These are phyloP conservation scores for Bocquillonia castaneifolia DNA, from an alignment of 441 rosid genomes.

Conservation along the genomic window DNA sequence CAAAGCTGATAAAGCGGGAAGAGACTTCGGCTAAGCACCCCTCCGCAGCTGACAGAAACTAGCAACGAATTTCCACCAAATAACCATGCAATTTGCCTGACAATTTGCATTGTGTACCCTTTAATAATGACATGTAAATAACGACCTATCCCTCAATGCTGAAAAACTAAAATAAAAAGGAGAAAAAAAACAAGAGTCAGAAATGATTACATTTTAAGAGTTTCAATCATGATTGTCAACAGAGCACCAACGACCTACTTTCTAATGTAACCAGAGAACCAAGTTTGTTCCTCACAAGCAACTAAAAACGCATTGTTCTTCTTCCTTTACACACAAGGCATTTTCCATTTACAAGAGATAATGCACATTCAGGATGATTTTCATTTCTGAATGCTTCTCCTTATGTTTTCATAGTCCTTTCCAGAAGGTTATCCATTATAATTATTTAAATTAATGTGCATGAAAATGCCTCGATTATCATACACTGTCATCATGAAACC, in stretches of 20 bases:
- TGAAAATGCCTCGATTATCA: constrained; percentile 31
- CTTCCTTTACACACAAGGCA: constrained; percentile 45
- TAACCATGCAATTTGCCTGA: no score
- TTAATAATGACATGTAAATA: no score
- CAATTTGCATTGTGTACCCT: no score
- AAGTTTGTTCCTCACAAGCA: constrained; percentile 20
- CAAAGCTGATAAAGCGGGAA: no score
- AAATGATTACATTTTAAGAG: constrained; percentile 9
- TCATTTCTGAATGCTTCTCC: constrained; percentile 31
- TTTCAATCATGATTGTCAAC: constrained; percentile 4
- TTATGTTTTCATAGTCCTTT: constrained; percentile 27
- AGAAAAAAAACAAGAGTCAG: neutral
- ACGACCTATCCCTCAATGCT: no score
- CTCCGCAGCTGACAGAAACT: no score
- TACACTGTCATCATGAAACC: constrained; percentile 97
- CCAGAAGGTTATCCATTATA: constrained; percentile 30
- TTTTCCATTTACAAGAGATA: constrained; percentile 47
- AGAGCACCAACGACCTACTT: constrained; percentile 22
- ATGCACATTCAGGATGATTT: constrained; percentile 27
- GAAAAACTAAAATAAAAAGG: no score
- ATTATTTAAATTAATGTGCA: constrained; percentile 31
- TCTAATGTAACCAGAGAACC: constrained; percentile 14
- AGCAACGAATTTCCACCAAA: no score
- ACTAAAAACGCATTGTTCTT: constrained; percentile 26
- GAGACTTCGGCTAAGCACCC: no score